Evolutionary conservation across 1,284 basidiomycete genomes (phyloP), one percentile per base, ranked within the genome.

Genomic region (Ustilago vetiveriae): DNA sequence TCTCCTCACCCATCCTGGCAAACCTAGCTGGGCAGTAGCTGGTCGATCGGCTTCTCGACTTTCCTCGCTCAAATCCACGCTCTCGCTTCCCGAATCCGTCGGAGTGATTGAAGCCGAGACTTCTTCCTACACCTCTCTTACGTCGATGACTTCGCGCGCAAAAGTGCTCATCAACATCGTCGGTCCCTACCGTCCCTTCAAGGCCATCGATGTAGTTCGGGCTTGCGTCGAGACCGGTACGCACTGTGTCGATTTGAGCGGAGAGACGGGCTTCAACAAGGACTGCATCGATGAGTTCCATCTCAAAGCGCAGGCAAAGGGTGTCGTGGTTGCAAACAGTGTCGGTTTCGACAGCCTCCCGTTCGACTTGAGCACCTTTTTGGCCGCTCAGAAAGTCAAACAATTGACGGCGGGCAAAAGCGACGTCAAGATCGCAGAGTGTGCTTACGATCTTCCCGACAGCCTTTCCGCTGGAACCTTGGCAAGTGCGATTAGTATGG

Each of bases 381-480:
- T 90, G 44, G 84, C 86, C 13, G 86, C 85, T 30, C 83, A 83
- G 45, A 85, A 84, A 1, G 82, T 86, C 48, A 85, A 87, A 71
- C 70, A 79, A n/a, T 65, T 83, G 11, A 79, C 77, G 6, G 78
- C 83, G 19, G 83, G 82, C 2, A 76, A 82, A 32, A 45, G 32
- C 14, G 53, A 57, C 23, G 58, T 76, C 13, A 63, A 66, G 24
- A 26, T 67, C 14, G 74, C 45, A 7, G 55, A 74, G 21, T 64
- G 69, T 44, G 72, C 72, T 24, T 88, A 87, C 78, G 77, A 82
- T 8, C 23, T 88, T 17, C 80, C 79, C 0, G 87, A 88, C 11
- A 79, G 85, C 6, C 67, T 90, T 2, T 91, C 90, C 0, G 90
- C 90, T 1, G 92, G 92, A 7, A 89, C 90, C 0, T 76, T 90